phyloP scores from a whole-genome alignment of 1,139 yeast genomes.

The Magnusiomyces tetraspermus region DNA sequence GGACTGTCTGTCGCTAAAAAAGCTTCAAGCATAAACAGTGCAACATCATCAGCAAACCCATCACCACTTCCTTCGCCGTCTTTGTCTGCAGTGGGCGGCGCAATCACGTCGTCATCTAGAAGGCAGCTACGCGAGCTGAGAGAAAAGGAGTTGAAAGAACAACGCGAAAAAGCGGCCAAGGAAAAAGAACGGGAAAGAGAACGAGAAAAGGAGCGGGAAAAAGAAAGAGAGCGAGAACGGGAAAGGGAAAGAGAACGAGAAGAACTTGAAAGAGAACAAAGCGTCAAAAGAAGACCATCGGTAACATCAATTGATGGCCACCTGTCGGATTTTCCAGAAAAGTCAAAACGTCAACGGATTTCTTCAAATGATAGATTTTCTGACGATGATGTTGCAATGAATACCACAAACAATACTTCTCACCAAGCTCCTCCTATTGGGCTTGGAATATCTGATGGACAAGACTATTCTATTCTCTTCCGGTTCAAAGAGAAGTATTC shows the following conservation, averaged over 20 bases:
- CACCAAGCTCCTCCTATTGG: neutral
- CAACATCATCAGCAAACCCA: neutral
- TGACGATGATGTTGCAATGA: slow-evolving; percentile 5
- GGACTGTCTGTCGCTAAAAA: neutral
- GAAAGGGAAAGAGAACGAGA: neutral
- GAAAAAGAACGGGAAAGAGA: too few relatives aligned
- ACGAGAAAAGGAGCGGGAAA: neutral
- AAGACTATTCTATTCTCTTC: slow-evolving; percentile 28
- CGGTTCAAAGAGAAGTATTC: slow-evolving; percentile 30
- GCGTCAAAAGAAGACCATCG: neutral
- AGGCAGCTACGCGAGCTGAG: neutral
- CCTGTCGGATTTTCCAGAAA: neutral
- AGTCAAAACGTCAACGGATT: slow-evolving; percentile 1
- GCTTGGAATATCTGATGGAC: neutral
- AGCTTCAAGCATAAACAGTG: neutral
- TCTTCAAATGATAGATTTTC: neutral
- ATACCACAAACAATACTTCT: slow-evolving; percentile 4
- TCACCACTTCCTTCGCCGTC: neutral
- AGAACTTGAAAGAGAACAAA: neutral
- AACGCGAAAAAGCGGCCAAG: neutral
- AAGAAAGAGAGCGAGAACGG: neutral
- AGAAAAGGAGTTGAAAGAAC: neutral
- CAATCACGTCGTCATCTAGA: neutral
- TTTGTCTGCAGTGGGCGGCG: neutral
- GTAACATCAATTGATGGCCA: neutral